These are phyloP conservation scores for Thermothelomyces thermophilus DNA, from an alignment of 2,329 filamentous ascomycete genomes.

Conservation along the genomic window DNA sequence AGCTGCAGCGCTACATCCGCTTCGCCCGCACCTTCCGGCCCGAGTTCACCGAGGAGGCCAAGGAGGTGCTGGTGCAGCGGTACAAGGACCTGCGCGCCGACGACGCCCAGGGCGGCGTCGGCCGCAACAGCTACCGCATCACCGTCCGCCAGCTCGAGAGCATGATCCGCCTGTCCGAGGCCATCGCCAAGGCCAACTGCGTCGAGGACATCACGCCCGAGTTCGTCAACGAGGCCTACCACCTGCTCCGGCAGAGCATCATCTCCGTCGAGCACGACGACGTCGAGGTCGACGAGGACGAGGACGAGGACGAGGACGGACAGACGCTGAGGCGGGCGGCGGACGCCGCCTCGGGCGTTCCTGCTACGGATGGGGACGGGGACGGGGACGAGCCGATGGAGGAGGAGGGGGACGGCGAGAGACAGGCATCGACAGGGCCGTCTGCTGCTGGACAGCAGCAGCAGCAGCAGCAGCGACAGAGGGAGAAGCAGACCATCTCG, in stretches of 20 bases:
- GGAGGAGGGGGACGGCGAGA: slow-evolving; percentile 26
- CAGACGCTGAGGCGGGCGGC: slow-evolving; percentile 41
- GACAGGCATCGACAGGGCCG: slow-evolving; percentile 24
- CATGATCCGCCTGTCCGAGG: slow-evolving; percentile 90
- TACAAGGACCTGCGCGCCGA: slow-evolving; percentile 94
- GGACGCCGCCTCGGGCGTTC: slow-evolving; percentile 46
- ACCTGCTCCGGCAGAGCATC: slow-evolving; percentile 86
- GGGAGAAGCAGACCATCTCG: slow-evolving; percentile 77
- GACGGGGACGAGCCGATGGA: slow-evolving; percentile 37
- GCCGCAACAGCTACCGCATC: slow-evolving; percentile 93
- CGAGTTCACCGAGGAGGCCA: slow-evolving; percentile 83
- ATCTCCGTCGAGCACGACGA: slow-evolving; percentile 98
- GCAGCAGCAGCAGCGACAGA: slow-evolving; percentile 6
- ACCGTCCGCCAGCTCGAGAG: slow-evolving; percentile 94
- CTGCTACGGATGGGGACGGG: slow-evolving; percentile 39
- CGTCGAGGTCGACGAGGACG: slow-evolving; percentile 81
- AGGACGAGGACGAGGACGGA: slow-evolving; percentile 51
- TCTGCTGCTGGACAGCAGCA: background rate
- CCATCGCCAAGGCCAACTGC: slow-evolving; percentile 97
- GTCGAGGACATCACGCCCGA: slow-evolving; percentile 78
- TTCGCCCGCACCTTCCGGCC: slow-evolving; percentile 94
- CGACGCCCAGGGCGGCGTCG: slow-evolving; percentile 88
- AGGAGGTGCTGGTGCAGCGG: slow-evolving; percentile 75
- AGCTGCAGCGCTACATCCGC: slow-evolving; percentile 92
- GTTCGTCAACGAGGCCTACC: slow-evolving; percentile 89